Evolutionary conservation across 208 protist species (phyloP), one percentile per base, ranked within the genome.

Genomic region (Acanthamoeba castellanii): DNA sequence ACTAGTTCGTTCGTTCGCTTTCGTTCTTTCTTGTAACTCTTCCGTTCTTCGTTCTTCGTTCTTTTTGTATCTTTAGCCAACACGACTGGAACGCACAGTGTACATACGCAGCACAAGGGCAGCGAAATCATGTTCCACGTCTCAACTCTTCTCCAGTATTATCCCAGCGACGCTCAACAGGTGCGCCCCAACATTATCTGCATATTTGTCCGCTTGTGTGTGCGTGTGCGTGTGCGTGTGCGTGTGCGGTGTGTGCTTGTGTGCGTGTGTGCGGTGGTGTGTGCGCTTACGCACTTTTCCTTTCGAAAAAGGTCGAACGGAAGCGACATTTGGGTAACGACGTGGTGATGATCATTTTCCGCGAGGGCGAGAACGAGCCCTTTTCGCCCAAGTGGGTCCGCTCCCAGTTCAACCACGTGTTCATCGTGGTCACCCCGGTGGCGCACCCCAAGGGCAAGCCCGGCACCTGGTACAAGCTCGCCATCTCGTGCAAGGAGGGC

Each of bases 61-160:
- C 16, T 30, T 6, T 76, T 76, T 16, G 13, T 76, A 22, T 81
- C 64, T 16, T 8, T 70, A 93, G 89, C 89, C 47, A 81, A 93
- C 89, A 93, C 89, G 89, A 93, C 89, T 37, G 89, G 89, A 55
- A 93, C 89, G 18, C 89, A 93, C 52, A 66, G 32, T 81, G 89
- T 93, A 81, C 45, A 93, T 81, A 93, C 89, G n/a, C 57, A 93
- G 57, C 52, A 82, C 89, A 30, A 57, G n/a, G 89, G 89, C 57
- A 45, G 25, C 89, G 89, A 93, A 81, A 93, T 93, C 9, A 93
- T 93, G 96, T 97, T 97, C 93, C 96, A 97, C 85, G 96, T 97
- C 5, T 92, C 96, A 5, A 97, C 97, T 18, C 94, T 97, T 57
- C 84, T 97, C 27, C 96, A 68, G 72, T 94, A 94, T 42, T 55